Percentiles rank a stretch among this genome's conserved stretches.
These are phyloP conservation scores for Daldinia sp. DNA, from an alignment of 2,329 filamentous ascomycete species.

Conservation along the genomic window DNA sequence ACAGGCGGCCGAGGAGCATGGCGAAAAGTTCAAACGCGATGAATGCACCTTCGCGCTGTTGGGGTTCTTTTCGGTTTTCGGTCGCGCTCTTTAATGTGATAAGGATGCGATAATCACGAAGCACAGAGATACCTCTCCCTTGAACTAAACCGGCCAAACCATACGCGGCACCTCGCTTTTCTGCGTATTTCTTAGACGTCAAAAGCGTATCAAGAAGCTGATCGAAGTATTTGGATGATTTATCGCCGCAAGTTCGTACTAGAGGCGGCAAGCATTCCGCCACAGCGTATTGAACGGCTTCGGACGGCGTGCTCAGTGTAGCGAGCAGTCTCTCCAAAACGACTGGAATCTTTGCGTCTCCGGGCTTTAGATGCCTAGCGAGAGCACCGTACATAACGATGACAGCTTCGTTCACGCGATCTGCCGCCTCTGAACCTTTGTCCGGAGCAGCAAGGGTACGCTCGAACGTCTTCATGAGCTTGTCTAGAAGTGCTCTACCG, in stretches of 20 bases:
- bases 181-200: constrained; percentile 90
- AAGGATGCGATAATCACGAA: constrained; percentile 89
- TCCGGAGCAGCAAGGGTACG: constrained; percentile 86
- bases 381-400: constrained; percentile 97
- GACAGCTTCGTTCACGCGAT: constrained; percentile 95
- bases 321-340: constrained; percentile 88
- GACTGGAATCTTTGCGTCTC: constrained; percentile 87
- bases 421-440: constrained; percentile 82
- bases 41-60: constrained; percentile 88
- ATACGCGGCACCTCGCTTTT: constrained; percentile 92
- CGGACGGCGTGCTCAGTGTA: constrained; percentile 93
- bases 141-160: constrained; percentile 90
- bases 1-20: constrained; percentile 84
- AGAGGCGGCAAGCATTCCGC: constrained; percentile 93
- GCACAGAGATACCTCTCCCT: constrained; percentile 84
- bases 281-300: constrained; percentile 96
- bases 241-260: constrained; percentile 82
- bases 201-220: constrained; percentile 85
- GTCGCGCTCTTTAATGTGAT: constrained; percentile 81
- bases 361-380: constrained; percentile 84
- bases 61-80: constrained; percentile 95
- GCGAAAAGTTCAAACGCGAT: constrained; percentile 93
- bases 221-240: constrained; percentile 83
- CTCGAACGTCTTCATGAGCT: constrained; percentile 93
- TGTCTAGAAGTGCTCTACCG: constrained; percentile 85